Conservation (phyloP, 2,329 filamentous ascomycete species). For the Orbilia blumenaviensis region DNA sequence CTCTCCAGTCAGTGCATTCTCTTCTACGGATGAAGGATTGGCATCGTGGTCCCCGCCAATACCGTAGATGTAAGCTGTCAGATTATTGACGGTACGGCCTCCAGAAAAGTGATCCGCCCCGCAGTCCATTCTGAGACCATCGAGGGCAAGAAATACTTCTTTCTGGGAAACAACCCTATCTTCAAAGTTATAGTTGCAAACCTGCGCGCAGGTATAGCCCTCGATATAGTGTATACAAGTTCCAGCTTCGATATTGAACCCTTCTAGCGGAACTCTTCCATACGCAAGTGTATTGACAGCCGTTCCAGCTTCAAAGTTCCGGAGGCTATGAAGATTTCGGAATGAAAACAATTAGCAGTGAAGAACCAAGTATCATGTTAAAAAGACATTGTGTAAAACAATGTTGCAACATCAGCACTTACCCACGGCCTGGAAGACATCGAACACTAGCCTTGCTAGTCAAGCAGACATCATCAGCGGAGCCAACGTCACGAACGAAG, state of each 20-base stretch:
- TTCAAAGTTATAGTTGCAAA: conserved; percentile 9
- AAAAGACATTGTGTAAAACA: background rate
- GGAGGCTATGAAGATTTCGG: background rate
- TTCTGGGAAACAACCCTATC: conserved; percentile 7
- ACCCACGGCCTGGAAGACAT: conserved; percentile 13
- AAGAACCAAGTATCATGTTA: too few species aligned
- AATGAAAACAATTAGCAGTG: background rate
- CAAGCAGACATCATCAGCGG: background rate
- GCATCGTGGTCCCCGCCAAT: background rate
- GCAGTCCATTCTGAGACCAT: background rate
- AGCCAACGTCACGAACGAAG: background rate
- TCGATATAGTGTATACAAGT: conserved; percentile 11
- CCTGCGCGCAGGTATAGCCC: conserved; percentile 6
- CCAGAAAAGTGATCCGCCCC: conserved; percentile 1
- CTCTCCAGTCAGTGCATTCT: background rate
- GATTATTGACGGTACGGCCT: background rate
- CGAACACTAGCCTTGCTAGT: background rate
- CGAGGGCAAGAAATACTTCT: conserved; percentile 13
- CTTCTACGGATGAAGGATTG: background rate
- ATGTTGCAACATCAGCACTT: background rate
- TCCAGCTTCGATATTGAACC: background rate
- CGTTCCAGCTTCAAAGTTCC: conserved; percentile 2
- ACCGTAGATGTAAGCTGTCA: conserved; percentile 9
- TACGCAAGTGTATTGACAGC: conserved; percentile 3
- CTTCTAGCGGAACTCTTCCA: background rate